Conservation (phyloP, 768 basidiomycete species). For the Saitozyma podzolica region DNA sequence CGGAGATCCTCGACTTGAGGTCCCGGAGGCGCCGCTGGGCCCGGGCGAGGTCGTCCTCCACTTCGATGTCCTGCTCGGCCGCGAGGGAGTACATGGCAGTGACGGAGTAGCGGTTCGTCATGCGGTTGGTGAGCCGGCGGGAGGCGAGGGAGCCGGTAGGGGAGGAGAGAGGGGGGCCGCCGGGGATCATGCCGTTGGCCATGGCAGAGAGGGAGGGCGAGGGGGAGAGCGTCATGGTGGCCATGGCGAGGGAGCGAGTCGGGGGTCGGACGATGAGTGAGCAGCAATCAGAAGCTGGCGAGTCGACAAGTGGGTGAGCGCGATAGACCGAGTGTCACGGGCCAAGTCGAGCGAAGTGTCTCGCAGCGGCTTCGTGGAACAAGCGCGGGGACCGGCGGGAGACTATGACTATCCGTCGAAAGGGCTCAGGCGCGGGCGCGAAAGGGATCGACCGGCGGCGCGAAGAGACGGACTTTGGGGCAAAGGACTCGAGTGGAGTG, state of each 20-base stretch:
- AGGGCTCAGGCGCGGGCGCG: too few relatives aligned
- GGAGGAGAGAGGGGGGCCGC: constrained; percentile 9
- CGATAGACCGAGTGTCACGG: not conserved
- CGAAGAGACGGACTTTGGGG: too few relatives aligned
- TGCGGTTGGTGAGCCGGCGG: constrained; percentile 63
- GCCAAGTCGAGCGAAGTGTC: not conserved
- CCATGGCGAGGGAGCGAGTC: not conserved
- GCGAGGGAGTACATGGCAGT: constrained; percentile 96
- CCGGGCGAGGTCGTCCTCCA: constrained; percentile 95
- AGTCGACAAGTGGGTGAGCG: too few relatives aligned
- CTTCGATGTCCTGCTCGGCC: constrained; percentile 96
- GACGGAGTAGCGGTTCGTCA: constrained; percentile 93
- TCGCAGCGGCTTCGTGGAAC: not conserved
- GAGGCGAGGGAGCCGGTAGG: constrained; percentile 24
- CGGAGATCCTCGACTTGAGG: constrained; percentile 93
- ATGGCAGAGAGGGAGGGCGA: not conserved
- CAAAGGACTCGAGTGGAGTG: too few relatives aligned
- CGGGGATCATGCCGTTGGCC: not conserved
- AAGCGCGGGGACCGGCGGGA: too few relatives aligned
- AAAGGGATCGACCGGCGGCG: too few relatives aligned
- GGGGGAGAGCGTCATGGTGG: constrained; percentile 10
- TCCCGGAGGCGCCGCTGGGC: constrained; percentile 97
- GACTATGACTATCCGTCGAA: too few relatives aligned
- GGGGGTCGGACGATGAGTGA: not conserved
- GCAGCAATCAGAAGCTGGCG: too few relatives aligned